Evolutionary conservation across 2,329 filamentous ascomycete species (phyloP), one percentile per base, ranked within the genome.

Genomic region (Aspergillus quadricinctus): DNA sequence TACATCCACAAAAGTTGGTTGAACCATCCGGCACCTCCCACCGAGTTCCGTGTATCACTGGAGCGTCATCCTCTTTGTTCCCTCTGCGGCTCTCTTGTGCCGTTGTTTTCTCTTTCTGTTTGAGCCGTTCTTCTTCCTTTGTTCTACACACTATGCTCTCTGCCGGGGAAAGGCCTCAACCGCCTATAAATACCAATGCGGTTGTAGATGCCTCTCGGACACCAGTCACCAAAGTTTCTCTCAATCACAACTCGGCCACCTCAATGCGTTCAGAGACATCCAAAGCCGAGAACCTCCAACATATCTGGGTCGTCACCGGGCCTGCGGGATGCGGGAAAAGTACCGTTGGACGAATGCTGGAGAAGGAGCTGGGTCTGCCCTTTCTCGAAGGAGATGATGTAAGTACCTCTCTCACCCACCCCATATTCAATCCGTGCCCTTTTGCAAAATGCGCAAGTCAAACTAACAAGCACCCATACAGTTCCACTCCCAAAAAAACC

Each of bases 371-470:
- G 37, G 75, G 81, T 29, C 70, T 90, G 56, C 87, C 88, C 17
- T 92, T 88, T 70, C 81, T 92, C 19, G 89, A 92, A 76, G 89
- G 89, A 58, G 89, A 92, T 68, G 83, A 88, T 76, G 89, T 92
- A 82, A 64, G 84, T 77, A 35, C 23, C 14, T 35, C 14, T 35
- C 10, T 41, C 28, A 50, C 28, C n/a, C n/a, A 23, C 9, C 4
- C 28, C 17, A 21, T 19, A 46, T 35, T 25, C 8, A 27, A 4
- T 31, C 11, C 11, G 40, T 4, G 9, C 8, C 19, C 6, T 29
- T 21, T n/a, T 6, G 29, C 11, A 7, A 35, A 35, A 35, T 35
- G 6, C n/a, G 37, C 14, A 46, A 55, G 35, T 58, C 21, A 25
- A 27, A 57, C 50, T 25, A 45, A 50, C 57, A 57, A 55, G 60